A percentile compares a stretch with the other conserved stretches of the same genome.
phyloP scores from a whole-genome alignment of 179 eudicot genomes.

The Silene vulgaris region DNA sequence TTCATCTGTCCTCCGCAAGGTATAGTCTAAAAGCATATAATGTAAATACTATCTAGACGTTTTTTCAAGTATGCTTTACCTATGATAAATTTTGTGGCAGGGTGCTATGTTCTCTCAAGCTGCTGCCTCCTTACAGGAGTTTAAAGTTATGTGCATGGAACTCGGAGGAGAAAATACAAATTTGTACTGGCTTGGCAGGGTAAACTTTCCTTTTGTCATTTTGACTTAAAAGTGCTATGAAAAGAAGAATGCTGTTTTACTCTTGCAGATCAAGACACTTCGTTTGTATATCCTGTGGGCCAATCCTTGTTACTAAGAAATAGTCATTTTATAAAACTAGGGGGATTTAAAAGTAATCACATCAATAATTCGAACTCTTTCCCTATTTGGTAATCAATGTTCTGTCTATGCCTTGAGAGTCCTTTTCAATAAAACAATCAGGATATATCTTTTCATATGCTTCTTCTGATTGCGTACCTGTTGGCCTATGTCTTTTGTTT shows the following conservation, averaged over 20 bases:
- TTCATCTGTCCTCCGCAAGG: conserved; percentile 88
- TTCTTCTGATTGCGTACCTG: not conserved
- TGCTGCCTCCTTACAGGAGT: conserved; percentile 83
- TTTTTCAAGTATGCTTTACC: conserved; percentile 9
- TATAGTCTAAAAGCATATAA: conserved; percentile 20
- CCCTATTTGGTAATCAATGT: conserved; percentile 5
- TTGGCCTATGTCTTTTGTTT: not conserved
- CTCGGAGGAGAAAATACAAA: conserved; percentile 44
- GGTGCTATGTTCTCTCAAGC: conserved; percentile 93
- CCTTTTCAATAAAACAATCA: not conserved
- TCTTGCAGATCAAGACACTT: not conserved
- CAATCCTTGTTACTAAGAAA: not conserved
- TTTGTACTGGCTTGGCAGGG: conserved; percentile 90
- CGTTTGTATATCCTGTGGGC: conserved; percentile 3
- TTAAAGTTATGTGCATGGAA: conserved; percentile 54
- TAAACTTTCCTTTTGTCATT: conserved; percentile 29
- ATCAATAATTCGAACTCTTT: not conserved
- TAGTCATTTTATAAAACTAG: not conserved
- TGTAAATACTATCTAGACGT: not conserved
- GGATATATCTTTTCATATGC: conserved; percentile 9
- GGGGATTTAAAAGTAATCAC: not conserved
- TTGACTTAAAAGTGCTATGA: not conserved
- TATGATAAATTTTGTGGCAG: conserved; percentile 34
- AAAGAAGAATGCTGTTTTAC: not conserved
- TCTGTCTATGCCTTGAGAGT: not conserved